Percentiles rank a stretch among this genome's conserved stretches.
Conservation (phyloP, 1,139 yeast genomes). For the Pichiaceae sp. region DNA sequence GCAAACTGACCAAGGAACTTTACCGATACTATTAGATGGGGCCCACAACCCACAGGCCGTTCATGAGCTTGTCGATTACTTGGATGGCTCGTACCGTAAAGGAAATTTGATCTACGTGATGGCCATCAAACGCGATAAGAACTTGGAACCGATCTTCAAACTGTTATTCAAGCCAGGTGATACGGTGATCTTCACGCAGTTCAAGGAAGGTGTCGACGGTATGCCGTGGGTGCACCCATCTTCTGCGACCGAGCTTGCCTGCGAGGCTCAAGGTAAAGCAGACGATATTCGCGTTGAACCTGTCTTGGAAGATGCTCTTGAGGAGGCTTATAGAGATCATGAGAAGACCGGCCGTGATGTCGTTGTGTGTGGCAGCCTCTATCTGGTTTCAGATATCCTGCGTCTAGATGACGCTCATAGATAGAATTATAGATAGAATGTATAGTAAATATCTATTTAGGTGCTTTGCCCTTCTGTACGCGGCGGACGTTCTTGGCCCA, state of each 20-base stretch:
- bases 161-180: constrained; percentile 46
- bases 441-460: constrained; percentile 5
- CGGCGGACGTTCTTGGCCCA: constrained; percentile 26
- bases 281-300: constrained; percentile 21
- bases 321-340: constrained; percentile 11
- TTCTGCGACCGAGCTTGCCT: constrained; percentile 30
- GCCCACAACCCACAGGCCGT: constrained; percentile 92
- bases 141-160: constrained; percentile 40
- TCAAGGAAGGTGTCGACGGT: constrained; percentile 56
- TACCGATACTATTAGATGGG: constrained; percentile 64
- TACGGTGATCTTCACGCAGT: constrained; percentile 50
- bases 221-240: constrained; percentile 86
- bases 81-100: constrained; percentile 19
- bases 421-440: background rate
- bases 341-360: constrained; percentile 13
- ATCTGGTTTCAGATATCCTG: constrained; percentile 64
- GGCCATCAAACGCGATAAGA: constrained; percentile 73
- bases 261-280: constrained; percentile 26
- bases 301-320: constrained; percentile 13
- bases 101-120: constrained; percentile 50
- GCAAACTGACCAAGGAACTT: constrained; percentile 13
- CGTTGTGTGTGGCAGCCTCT: constrained; percentile 71
- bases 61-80: constrained; percentile 44
- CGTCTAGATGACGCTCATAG: constrained; percentile 24
- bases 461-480: constrained; percentile 24